A percentile compares a stretch with the other conserved stretches of the same genome.
Conservation (phyloP, 148 eudicot species). For the Limonium bicolor region DNA sequence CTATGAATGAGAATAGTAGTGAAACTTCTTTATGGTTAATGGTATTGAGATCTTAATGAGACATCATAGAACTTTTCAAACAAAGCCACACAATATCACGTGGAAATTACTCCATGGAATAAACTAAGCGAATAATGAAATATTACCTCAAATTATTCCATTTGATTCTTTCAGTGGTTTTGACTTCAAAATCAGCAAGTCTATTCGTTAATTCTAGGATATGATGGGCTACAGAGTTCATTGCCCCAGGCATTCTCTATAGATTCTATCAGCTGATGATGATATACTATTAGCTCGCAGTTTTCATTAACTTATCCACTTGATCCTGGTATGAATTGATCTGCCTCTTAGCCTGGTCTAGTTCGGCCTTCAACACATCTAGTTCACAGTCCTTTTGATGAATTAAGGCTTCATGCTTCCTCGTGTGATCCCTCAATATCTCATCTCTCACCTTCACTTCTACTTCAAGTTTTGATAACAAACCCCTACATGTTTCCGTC, state of each 20-base stretch:
- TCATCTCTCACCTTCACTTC: slow-evolving; percentile 29
- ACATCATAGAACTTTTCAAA: background rate
- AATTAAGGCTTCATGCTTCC: slow-evolving; percentile 14
- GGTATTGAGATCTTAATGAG: background rate
- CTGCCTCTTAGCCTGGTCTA: slow-evolving; percentile 19
- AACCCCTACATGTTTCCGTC: slow-evolving; percentile 25
- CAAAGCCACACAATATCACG: background rate
- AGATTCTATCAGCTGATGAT: slow-evolving; percentile 22
- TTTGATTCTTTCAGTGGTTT: slow-evolving; percentile 20
- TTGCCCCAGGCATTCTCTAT: slow-evolving; percentile 26
- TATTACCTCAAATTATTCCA: slow-evolving; percentile 39
- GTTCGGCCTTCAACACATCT: slow-evolving; percentile 14
- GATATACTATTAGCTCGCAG: too few species aligned
- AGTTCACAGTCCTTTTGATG: slow-evolving; percentile 21
- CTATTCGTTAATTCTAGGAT: slow-evolving; percentile 21
- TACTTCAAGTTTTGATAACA: slow-evolving; percentile 16
- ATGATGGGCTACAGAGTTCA: slow-evolving; percentile 22
- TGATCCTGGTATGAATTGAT: slow-evolving; percentile 19
- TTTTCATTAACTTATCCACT: slow-evolving; percentile 18
- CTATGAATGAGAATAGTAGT: background rate
- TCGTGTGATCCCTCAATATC: slow-evolving; percentile 13
- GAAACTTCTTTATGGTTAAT: background rate
- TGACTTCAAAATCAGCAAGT: slow-evolving; percentile 35
- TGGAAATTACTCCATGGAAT: background rate
- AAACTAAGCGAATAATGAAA: background rate